Evolutionary conservation across 768 basidiomycete species (phyloP).

Genomic region (Phlebiopsis flavidoalba): DNA sequence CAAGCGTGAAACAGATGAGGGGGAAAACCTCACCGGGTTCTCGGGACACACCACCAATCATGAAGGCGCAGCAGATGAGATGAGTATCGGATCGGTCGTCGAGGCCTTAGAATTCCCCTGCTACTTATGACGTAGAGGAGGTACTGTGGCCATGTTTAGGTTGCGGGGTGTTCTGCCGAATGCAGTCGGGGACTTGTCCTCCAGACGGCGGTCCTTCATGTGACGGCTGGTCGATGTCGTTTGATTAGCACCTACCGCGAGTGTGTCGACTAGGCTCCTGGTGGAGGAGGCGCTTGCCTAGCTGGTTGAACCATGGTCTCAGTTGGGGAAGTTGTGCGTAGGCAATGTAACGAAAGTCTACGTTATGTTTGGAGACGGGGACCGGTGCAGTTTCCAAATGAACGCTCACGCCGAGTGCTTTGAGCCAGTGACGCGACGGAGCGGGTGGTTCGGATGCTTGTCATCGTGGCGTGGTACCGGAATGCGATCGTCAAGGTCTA

Average conservation of each 20-base stretch:
- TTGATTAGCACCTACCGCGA: slow-evolving; percentile 38
- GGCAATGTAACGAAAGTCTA: slow-evolving; percentile 39
- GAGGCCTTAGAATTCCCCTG: slow-evolving; percentile 24
- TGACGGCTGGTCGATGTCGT: slow-evolving; percentile 34
- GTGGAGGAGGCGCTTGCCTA: slow-evolving; percentile 36
- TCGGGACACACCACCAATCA: slow-evolving; percentile 42
- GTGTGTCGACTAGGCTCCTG: slow-evolving; percentile 27
- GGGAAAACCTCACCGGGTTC: slow-evolving; percentile 26
- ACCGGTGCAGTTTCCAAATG: slow-evolving; percentile 39
- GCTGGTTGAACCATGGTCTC: slow-evolving; percentile 29
- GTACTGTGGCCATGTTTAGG: slow-evolving; percentile 35
- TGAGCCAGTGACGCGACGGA: slow-evolving; percentile 32
- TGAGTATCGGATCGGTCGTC: slow-evolving; percentile 33
- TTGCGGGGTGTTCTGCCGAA: no score
- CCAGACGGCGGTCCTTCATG: slow-evolving; percentile 27
- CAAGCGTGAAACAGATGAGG: background rate
- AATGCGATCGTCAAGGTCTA: slow-evolving; percentile 39
- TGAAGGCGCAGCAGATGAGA: slow-evolving; percentile 35
- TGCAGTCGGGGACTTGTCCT: slow-evolving; percentile 35
- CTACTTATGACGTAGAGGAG: slow-evolving; percentile 20
- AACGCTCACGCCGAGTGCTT: slow-evolving; percentile 38
- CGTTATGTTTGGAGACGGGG: slow-evolving; percentile 39
- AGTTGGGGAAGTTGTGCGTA: slow-evolving; percentile 35
- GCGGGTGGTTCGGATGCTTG: slow-evolving; percentile 29
- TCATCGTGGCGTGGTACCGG: slow-evolving; percentile 37